Percentiles rank a stretch among this genome's conserved stretches.
Evolutionary conservation across 495 filamentous ascomycete genomes (phyloP).

Genomic region (Lichina pygmaea): DNA sequence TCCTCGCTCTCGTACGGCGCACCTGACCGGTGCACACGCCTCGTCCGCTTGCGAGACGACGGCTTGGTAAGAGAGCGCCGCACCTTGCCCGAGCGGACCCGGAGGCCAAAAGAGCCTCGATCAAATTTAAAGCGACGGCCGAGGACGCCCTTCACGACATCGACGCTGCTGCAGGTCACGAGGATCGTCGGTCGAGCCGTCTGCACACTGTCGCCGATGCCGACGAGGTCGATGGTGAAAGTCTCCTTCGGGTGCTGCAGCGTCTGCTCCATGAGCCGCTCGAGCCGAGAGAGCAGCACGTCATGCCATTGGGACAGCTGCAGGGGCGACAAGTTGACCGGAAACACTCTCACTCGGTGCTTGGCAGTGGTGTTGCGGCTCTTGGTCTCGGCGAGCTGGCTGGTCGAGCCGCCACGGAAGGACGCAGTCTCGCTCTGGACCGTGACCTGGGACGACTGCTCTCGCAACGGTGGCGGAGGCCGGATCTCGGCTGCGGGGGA

Average conservation of each 20-base stretch:
- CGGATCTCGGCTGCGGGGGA: too few relatives aligned
- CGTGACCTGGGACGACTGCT: too few relatives aligned
- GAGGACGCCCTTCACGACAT: constrained; percentile 13
- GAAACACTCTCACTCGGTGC: constrained; percentile 7
- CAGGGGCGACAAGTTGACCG: constrained; percentile 10
- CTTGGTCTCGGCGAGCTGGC: not conserved
- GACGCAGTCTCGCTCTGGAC: too few relatives aligned
- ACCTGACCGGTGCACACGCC: constrained; percentile 5
- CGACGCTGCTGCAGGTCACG: constrained; percentile 16
- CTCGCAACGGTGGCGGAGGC: too few relatives aligned
- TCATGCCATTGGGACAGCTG: constrained; percentile 14
- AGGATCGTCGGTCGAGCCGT: constrained; percentile 18
- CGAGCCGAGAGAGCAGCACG: constrained; percentile 11
- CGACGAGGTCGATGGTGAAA: constrained; percentile 15
- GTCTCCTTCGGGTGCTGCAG: constrained; percentile 15
- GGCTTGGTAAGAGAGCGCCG: constrained; percentile 10
- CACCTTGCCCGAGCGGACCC: constrained; percentile 16
- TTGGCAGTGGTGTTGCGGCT: not conserved
- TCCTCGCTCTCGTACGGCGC: constrained; percentile 4
- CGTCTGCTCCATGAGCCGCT: constrained; percentile 12
- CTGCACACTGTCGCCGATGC: constrained; percentile 14
- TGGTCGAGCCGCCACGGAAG: too few relatives aligned
- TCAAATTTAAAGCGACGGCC: constrained; percentile 15
- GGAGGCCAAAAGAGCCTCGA: constrained; percentile 12
- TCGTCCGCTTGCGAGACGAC: constrained; percentile 4